Evolutionary conservation across 2,329 filamentous ascomycete genomes (phyloP), one percentile per base, ranked within the genome.

Genomic region (Aspergillus transmontanensis): DNA sequence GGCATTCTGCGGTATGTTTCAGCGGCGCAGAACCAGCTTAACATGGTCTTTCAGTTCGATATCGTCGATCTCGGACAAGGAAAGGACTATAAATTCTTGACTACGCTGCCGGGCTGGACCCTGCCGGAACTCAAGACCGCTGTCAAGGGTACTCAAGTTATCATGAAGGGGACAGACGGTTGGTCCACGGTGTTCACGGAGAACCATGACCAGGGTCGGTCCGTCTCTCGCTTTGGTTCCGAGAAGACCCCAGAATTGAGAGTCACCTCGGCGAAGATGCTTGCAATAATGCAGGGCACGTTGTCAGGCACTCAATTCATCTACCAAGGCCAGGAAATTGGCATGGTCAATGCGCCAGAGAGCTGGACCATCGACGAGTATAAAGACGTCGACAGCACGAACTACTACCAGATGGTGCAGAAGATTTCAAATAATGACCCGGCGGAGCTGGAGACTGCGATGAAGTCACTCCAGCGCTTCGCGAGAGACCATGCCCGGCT

Each of bases 31-130:
- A 86, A 87, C 65, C 79, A 90, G 71, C 76, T 91, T 45, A 87
- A 84, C 72, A 91, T 91, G 88, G 87, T 91, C 30, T 91, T 92
- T 75, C 86, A 90, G 66, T 91, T 92, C 71, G 89, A 91, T 64
- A 81, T 87, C 3, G 86, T 90, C 6, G 84, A 89, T 68, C 77
- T 89, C 19, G 88, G 85, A 3, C 79, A 83, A 48, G 85, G 74
- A 4, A 59, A 60, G 73, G 78, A 69, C 75, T 81, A 85, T 69
- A 82, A 85, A 59, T 86, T 84, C 41, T 21, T 56, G 21, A 91
- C 1, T 82, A 87, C 68, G 89, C 57, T 51, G 9, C 61, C 54
- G 1, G 48, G 55, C 2, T 87, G 83, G 81, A 77, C 75, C 46
- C 79, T 86, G 14, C 78, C 79, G 10, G 80, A 83, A 51, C 76